Evolutionary conservation across 177 flowering plant species (phyloP).

Genomic region (Telopea speciosissima): DNA sequence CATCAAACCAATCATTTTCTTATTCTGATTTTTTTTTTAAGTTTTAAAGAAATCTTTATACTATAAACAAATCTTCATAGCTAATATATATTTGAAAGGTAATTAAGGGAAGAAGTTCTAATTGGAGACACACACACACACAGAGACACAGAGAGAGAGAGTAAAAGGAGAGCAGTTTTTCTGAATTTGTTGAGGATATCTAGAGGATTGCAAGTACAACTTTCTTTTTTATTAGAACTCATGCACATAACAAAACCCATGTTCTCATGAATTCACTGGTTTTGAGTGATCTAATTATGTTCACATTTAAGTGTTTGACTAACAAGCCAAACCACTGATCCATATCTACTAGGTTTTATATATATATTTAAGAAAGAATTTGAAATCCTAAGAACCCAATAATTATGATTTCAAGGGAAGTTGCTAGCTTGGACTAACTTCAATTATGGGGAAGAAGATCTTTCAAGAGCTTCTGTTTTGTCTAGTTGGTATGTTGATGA

Average conservation of each 20-base stretch:
- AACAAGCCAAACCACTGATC: background rate
- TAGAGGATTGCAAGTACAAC: too few relatives aligned
- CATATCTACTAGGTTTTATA: background rate
- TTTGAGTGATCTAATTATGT: background rate
- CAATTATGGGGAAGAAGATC: slow-evolving; percentile 15
- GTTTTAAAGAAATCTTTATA: too few relatives aligned
- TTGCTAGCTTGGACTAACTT: slow-evolving; percentile 2
- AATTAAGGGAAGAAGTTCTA: too few relatives aligned
- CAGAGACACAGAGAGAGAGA: too few relatives aligned
- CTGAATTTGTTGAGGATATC: background rate
- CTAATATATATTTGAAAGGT: too few relatives aligned
- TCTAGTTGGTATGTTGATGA: slow-evolving; percentile 26
- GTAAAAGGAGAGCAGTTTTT: too few relatives aligned
- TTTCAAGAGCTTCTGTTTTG: slow-evolving; percentile 21
- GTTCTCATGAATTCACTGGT: too few relatives aligned
- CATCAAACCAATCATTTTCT: background rate
- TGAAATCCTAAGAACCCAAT: background rate
- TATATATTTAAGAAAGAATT: background rate
- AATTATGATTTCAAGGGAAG: background rate
- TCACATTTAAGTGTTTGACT: background rate
- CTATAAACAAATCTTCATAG: too few relatives aligned
- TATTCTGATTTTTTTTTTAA: background rate
- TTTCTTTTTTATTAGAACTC: too few relatives aligned
- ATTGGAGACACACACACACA: too few relatives aligned
- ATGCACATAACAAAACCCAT: too few relatives aligned